phyloP scores from a whole-genome alignment of 805 yeast species.

The Scheffersomyces lignosus region DNA sequence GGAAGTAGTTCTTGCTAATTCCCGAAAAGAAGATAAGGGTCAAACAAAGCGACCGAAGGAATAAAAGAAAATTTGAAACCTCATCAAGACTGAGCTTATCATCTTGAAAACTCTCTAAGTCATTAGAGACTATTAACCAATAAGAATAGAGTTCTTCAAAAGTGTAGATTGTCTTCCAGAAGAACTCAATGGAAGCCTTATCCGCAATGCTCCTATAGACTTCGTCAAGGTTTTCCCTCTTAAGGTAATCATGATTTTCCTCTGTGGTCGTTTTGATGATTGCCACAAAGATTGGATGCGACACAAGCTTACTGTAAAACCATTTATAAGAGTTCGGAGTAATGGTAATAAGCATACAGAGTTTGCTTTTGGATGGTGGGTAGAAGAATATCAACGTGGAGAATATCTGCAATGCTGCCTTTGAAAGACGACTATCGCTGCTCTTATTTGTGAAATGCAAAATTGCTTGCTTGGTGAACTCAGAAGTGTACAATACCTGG shows the following conservation, averaged over 20 bases:
- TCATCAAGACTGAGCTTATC: slow-evolving; percentile 42
- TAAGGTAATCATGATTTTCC: slow-evolving; percentile 1
- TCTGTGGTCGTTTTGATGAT: slow-evolving; percentile 4
- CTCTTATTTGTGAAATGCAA: slow-evolving; percentile 10
- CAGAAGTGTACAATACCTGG: slow-evolving; percentile 18
- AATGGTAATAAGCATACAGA: slow-evolving; percentile 42
- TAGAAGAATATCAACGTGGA: slow-evolving; percentile 35
- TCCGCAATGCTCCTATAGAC: neutral
- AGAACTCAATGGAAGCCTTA: slow-evolving; percentile 7
- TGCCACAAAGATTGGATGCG: slow-evolving; percentile 13
- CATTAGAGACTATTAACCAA: slow-evolving; percentile 66
- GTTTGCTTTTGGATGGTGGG: slow-evolving; percentile 35
- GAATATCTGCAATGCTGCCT: slow-evolving; percentile 17
- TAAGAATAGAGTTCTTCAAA: slow-evolving; percentile 66
- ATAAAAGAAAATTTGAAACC: slow-evolving; percentile 41
- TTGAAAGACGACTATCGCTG: neutral
- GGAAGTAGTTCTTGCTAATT: slow-evolving; percentile 2
- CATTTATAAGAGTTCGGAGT: slow-evolving; percentile 39
- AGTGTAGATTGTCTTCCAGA: slow-evolving; percentile 43
- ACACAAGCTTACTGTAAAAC: slow-evolving; percentile 26
- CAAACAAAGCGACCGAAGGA: slow-evolving; percentile 52
- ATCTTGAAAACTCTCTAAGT: slow-evolving; percentile 52
- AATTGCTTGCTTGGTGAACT: slow-evolving; percentile 21
- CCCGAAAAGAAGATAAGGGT: slow-evolving; percentile 44
- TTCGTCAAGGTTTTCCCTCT: neutral